Base-by-base conservation (phyloP, 305 asterid species). In the Ajuga reptans region DNA sequence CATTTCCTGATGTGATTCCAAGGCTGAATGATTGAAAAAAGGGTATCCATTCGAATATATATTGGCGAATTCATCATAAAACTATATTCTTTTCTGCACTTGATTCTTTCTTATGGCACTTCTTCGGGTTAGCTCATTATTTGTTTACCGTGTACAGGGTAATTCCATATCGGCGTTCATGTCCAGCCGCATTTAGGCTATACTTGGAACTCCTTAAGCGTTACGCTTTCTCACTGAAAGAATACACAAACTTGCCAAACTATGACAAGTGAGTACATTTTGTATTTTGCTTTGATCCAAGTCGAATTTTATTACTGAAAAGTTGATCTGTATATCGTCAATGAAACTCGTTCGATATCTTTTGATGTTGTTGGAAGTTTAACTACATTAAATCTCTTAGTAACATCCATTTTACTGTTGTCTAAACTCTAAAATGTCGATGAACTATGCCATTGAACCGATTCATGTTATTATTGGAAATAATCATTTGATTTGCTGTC, bases 121-220 rank as follows among this genome's bases (percentile, higher is more conserved):
- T 54, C 21, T 31, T 66, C 47, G 34, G 37, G 31, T 27, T 27
- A 27, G 41, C 49, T 64, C 61, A 49, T 62, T 65, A 5, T 64
- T 57, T 29, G 34, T 68, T 69, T 11, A 52, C 8, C 42, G 66
- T 70, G 50, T 60, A 53, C 89, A 93, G 98, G 89, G 94, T 86
- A 31, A 89, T 89, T 72, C 94, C 95, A 42, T 71, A 77, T 61
- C 81, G 99, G 11, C 82, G 49, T 42, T 79, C 85, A 34, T 78
- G 79, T 76, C 97, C 97, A 42, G 95, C 92, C 43, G 96, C 99
- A 33, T 93, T 80, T 83, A 83, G 97, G 77, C 85, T 93, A 14
- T 90, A 89, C 66, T 78, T 93, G 96, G 99, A 93, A 72, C 97
- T 93, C 77, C 82, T 89, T 39, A 90, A 84, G 76, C 73, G 83